These are phyloP conservation scores for Botrytis pseudocinerea DNA, from an alignment of 2,329 filamentous ascomycete species.

Conservation along the genomic window DNA sequence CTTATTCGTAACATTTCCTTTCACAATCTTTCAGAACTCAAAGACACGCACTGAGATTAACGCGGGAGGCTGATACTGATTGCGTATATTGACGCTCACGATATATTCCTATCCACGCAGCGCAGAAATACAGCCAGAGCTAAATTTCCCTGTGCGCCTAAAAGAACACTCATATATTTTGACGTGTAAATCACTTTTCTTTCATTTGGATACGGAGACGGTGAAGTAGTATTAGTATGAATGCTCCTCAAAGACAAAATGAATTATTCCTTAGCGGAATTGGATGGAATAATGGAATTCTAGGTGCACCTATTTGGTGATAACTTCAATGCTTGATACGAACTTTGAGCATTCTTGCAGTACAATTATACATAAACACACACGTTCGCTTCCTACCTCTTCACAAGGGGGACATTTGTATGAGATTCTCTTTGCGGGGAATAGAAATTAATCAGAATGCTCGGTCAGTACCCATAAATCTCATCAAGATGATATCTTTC, in stretches of 20 bases:
- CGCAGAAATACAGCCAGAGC: constrained; percentile 43
- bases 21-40: constrained; percentile 40
- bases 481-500: neutral
- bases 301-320: neutral
- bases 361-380: neutral
- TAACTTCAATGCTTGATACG: neutral
- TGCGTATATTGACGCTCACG: constrained; percentile 45
- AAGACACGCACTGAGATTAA: constrained; percentile 42
- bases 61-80: constrained; percentile 43
- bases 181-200: neutral
- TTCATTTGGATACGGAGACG: neutral
- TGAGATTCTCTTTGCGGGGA: neutral
- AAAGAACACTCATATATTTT: constrained; percentile 45
- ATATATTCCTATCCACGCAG: constrained; percentile 42
- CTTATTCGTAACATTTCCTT: constrained; percentile 45
- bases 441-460: neutral
- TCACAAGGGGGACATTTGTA: neutral
- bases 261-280: neutral
- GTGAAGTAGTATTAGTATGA: neutral
- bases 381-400: neutral
- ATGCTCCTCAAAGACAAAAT: neutral
- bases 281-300: neutral
- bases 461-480: neutral
- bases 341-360: neutral
- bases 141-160: constrained; percentile 46